Conservation (phyloP, 225 moss, liverwort and hornwort genomes). For the Bryum argenteum region DNA sequence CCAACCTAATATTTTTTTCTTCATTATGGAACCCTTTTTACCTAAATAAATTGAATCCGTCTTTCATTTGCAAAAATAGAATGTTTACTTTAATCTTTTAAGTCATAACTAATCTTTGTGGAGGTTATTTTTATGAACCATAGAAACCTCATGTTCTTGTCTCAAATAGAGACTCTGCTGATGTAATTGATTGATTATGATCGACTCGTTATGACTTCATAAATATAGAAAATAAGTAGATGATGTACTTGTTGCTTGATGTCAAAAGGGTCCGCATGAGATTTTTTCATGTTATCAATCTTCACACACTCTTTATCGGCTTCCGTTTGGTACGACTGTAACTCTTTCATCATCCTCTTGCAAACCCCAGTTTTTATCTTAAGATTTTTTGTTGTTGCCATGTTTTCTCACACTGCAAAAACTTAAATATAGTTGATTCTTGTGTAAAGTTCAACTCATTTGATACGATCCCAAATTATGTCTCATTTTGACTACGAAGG, state of each 20-base stretch:
- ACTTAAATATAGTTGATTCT: neutral
- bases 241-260: constrained; percentile 73
- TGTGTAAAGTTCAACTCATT: neutral
- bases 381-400: constrained; percentile 73
- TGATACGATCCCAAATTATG: neutral
- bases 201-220: too few species aligned
- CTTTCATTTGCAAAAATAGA: too few species aligned
- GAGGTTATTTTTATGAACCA: too few species aligned
- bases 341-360: constrained; percentile 78
- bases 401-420: constrained; percentile 24
- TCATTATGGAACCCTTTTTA: too few species aligned
- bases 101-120: too few species aligned
- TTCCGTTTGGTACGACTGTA: constrained; percentile 60
- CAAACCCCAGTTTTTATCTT: constrained; percentile 77
- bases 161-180: too few species aligned
- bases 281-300: constrained; percentile 64
- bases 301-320: constrained; percentile 65
- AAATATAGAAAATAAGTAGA: neutral
- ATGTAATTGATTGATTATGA: too few species aligned
- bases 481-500: too few species aligned
- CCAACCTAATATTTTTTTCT: neutral
- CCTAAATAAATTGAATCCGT: too few species aligned
- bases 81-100: too few species aligned
- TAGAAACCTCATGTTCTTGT: too few species aligned
- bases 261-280: constrained; percentile 64